Evolutionary conservation across 1,139 yeast genomes (phyloP), one percentile per base, ranked within the genome.

Genomic region (Scheffersomyces lignicola): DNA sequence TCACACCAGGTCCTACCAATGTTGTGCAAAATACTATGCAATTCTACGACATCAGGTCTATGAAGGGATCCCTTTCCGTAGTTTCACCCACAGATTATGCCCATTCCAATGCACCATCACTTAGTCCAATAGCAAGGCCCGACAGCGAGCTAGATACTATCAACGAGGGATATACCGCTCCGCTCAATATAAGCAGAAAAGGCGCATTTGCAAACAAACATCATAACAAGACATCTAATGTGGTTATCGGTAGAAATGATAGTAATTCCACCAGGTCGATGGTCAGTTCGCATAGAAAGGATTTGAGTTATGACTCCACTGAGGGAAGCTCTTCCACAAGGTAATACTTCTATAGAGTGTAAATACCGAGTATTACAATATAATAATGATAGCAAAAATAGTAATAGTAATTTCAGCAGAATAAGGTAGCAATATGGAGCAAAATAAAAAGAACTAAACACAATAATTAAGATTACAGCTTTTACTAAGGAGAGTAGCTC

Each of bases 41-140:
- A 5, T 5, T 6, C 10, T 26, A 42, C 7, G 65, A 58, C 24
- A 40, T 60, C 16, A 48, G 41, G 24, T 60, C 65, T 3, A 40
- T 58, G 49, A 48, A 51, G 36, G 65, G 64, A 2, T 52, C 56
- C 2, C 16, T 26, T 5, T 26, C 29, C 16, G 13, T 15, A 6
- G 20, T 26, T 5, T 26, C 29, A 14, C 29, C 29, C n/a, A 15
- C 20, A 4, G 29, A 26, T 15, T 26, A 26, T 26, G 20, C 20
- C 4, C 29, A 26, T 5, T 26, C 29, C 10, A 24, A 24, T 24
- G 15, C 28, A 7, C 28, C 28, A 6, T 24, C 28, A 8, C 10
- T 24, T 6, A 24, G 28, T 24, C 28, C 28, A 8, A n/a, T n/a
- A n/a, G 10, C 13, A 6, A 26, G 18, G 11, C 7, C 29, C 6